phyloP scores from a whole-genome alignment of 805 yeast species.

The Candida manassasensis region DNA sequence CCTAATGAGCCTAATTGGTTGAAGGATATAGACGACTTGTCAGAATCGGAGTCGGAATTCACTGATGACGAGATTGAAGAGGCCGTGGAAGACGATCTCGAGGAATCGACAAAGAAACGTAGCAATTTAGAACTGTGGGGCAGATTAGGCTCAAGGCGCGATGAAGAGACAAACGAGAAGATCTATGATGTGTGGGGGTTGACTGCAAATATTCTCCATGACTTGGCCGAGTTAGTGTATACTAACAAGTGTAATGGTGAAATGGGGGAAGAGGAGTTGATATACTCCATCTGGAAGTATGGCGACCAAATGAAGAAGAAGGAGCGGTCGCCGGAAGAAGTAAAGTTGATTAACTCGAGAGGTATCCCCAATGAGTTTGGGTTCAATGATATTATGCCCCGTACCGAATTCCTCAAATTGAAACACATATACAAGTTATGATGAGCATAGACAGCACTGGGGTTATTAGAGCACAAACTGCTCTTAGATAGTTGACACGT shows the following conservation, averaged over 20 bases:
- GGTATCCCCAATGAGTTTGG: constrained; percentile 29
- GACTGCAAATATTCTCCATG: constrained; percentile 75
- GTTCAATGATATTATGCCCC: constrained; percentile 43
- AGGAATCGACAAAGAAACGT: constrained; percentile 10
- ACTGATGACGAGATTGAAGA: constrained; percentile 33
- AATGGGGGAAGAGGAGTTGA: constrained; percentile 64
- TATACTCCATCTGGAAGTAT: constrained; percentile 47
- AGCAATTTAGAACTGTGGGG: constrained; percentile 32
- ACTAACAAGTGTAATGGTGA: constrained; percentile 12
- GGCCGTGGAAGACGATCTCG: constrained; percentile 11
- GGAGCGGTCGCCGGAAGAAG: constrained; percentile 51
- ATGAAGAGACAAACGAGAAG: constrained; percentile 36
- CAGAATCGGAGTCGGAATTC: constrained; percentile 43
- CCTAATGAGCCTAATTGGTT: constrained; percentile 60
- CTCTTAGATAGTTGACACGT: too few species aligned
- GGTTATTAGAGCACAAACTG: too few species aligned
- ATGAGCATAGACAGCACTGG: too few species aligned
- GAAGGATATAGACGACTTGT: constrained; percentile 48
- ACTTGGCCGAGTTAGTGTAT: constrained; percentile 55
- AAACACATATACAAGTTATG: constrained; percentile 35
- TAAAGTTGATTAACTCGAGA: constrained; percentile 40
- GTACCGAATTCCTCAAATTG: constrained; percentile 38
- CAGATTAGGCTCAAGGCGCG: constrained; percentile 33
- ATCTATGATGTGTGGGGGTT: constrained; percentile 79
- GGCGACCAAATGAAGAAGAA: constrained; percentile 52